These are phyloP conservation scores for Alternaria sp. DNA, from an alignment of 2,329 filamentous ascomycete genomes.

Conservation along the genomic window DNA sequence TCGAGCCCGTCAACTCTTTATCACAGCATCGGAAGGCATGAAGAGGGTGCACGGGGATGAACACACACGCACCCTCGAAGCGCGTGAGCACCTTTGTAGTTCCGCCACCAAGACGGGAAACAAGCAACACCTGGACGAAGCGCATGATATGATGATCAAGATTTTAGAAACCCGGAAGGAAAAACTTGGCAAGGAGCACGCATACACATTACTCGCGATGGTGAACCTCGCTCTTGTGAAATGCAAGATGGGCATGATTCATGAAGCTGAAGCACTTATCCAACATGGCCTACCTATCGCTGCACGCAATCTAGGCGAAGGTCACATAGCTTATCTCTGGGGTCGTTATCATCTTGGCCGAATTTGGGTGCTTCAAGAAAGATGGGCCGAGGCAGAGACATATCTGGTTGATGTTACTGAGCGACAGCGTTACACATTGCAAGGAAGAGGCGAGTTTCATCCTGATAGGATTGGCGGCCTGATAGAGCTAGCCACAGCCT, in stretches of 20 bases:
- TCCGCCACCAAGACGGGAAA: background rate
- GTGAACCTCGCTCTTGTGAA: constrained; percentile 23
- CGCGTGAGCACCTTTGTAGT: constrained; percentile 10
- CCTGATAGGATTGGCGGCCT: constrained; percentile 18
- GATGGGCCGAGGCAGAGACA: constrained; percentile 16
- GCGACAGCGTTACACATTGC: constrained; percentile 12
- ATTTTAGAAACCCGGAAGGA: constrained; percentile 23
- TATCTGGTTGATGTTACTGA: constrained; percentile 15
- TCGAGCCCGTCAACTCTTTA: constrained; percentile 10
- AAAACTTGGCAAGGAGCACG: constrained; percentile 36
- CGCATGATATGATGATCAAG: constrained; percentile 11
- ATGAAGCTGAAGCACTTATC: constrained; percentile 31
- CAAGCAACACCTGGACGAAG: constrained; percentile 1
- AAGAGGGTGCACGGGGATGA: constrained; percentile 6
- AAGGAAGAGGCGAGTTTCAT: constrained; percentile 14
- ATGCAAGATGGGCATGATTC: constrained; percentile 23
- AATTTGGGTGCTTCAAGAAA: constrained; percentile 12
- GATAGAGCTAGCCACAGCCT: constrained; percentile 14
- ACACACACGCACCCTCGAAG: constrained; percentile 17
- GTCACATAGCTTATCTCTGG: constrained; percentile 28
- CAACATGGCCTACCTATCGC: constrained; percentile 21
- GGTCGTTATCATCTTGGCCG: constrained; percentile 11
- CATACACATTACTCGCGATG: constrained; percentile 37
- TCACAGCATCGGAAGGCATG: constrained; percentile 15
- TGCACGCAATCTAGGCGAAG: constrained; percentile 25